A percentile compares a stretch with the other conserved stretches of the same genome.
These are phyloP conservation scores for Kwoniella sp. DNA, from an alignment of 768 basidiomycete genomes.

Conservation along the genomic window DNA sequence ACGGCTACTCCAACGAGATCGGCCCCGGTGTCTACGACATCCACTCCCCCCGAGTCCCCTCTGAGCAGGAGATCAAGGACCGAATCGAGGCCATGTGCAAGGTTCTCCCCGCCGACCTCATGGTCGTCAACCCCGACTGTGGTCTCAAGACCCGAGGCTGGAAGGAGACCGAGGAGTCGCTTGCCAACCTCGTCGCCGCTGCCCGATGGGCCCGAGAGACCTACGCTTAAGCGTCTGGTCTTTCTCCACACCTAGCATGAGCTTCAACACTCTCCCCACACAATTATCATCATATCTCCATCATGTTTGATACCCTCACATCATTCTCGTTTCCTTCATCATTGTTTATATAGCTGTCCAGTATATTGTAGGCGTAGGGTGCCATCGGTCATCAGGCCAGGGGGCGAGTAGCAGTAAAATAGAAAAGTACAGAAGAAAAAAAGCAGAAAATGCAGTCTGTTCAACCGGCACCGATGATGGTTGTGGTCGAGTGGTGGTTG, in stretches of 20 bases:
- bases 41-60: slow-evolving; percentile 97
- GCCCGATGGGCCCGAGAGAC: slow-evolving; percentile 88
- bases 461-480: slow-evolving; percentile 40
- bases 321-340: slow-evolving; percentile 5
- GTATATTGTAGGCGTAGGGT: not conserved
- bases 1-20: slow-evolving; percentile 94
- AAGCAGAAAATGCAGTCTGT: slow-evolving; percentile 44
- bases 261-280: slow-evolving; percentile 33
- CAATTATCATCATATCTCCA: slow-evolving; percentile 13
- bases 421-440: slow-evolving; percentile 16
- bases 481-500: not conserved
- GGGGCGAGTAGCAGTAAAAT: slow-evolving; percentile 12
- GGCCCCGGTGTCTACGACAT: slow-evolving; percentile 97
- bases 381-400: slow-evolving; percentile 13
- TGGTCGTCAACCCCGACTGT: slow-evolving; percentile 95
- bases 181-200: slow-evolving; percentile 79
- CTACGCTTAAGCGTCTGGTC: slow-evolving; percentile 59
- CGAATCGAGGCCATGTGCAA: slow-evolving; percentile 78
- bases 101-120: slow-evolving; percentile 72
- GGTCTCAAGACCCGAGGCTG: slow-evolving; percentile 98
- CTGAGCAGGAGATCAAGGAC: slow-evolving; percentile 87
- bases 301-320: slow-evolving; percentile 28
- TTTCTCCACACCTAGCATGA: slow-evolving; percentile 17
- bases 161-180: slow-evolving; percentile 92
- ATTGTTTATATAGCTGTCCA: too few relatives aligned